A percentile compares a stretch with the other conserved stretches of the same genome.
Evolutionary conservation across 371 early-diverging fungal species (phyloP).

Genomic region (Zychaea mexicana): DNA sequence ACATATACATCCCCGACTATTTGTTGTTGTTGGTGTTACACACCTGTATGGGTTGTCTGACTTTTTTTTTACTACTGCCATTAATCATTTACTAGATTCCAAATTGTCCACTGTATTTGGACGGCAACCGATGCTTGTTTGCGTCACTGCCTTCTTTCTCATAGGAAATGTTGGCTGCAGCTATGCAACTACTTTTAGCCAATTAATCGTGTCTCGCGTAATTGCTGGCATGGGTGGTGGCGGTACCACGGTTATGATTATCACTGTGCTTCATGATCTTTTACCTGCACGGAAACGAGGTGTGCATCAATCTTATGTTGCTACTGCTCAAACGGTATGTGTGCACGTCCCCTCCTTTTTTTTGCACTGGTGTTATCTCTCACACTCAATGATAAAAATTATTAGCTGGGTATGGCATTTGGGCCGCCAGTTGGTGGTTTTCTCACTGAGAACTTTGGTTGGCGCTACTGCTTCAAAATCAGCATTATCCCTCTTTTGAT

Average conservation of each 20-base stretch:
- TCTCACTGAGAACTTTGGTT: conserved; percentile 56
- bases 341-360: background rate
- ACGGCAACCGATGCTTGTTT: conserved; percentile 54
- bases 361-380: background rate
- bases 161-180: conserved; percentile 61
- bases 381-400: background rate
- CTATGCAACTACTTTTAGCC: conserved; percentile 50
- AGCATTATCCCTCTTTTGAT: conserved; percentile 71
- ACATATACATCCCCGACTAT: background rate
- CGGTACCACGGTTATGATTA: conserved; percentile 28
- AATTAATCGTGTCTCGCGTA: conserved; percentile 73
- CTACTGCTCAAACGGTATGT: conserved; percentile 37
- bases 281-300: conserved; percentile 46
- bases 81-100: background rate
- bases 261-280: conserved; percentile 20
- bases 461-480: conserved; percentile 76
- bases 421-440: conserved; percentile 56
- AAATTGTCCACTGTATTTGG: conserved; percentile 65
- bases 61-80: background rate
- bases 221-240: conserved; percentile 83
- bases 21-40: too few relatives aligned
- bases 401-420: conserved; percentile 32
- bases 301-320: conserved; percentile 44
- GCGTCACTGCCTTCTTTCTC: conserved; percentile 53
- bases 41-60: too few relatives aligned